Conservation (phyloP, 139 green algal species). For the Microglena sp. region DNA sequence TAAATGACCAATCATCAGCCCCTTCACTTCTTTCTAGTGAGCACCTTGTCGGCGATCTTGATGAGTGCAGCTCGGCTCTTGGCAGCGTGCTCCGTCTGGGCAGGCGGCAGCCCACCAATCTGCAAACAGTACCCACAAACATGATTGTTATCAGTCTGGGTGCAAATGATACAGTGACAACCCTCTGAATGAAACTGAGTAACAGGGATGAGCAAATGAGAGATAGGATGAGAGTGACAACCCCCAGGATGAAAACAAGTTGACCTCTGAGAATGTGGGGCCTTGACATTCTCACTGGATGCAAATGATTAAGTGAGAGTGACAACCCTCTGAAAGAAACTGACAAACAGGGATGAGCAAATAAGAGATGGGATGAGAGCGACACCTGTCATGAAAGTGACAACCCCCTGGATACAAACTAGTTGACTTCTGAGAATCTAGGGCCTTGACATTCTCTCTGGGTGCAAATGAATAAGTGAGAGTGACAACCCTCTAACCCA, state of each 20-base stretch:
- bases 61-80: constrained; percentile 45
- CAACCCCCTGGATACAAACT: not conserved
- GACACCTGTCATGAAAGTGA: too few relatives aligned
- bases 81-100: constrained; percentile 37
- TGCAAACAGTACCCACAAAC: too few relatives aligned
- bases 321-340: too few relatives aligned
- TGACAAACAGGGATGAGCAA: too few relatives aligned
- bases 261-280: not conserved
- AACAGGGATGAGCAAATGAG: not conserved
- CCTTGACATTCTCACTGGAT: not conserved
- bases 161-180: too few relatives aligned
- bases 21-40: constrained; percentile 58
- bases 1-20: too few relatives aligned
- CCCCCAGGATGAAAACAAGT: not conserved
- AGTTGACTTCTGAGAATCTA: not conserved
- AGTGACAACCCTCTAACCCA: too few relatives aligned
- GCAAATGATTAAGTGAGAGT: not conserved
- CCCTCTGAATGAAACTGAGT: too few relatives aligned
- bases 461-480: too few relatives aligned
- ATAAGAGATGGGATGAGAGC: not conserved
- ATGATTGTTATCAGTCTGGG: too few relatives aligned
- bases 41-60: constrained; percentile 55
- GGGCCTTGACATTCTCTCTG: not conserved
- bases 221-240: not conserved
- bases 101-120: constrained; percentile 37